Evolutionary conservation across 75 land plant genomes (phyloP), one percentile per base, ranked within the genome.

Genomic region (Gnetum montanum): DNA sequence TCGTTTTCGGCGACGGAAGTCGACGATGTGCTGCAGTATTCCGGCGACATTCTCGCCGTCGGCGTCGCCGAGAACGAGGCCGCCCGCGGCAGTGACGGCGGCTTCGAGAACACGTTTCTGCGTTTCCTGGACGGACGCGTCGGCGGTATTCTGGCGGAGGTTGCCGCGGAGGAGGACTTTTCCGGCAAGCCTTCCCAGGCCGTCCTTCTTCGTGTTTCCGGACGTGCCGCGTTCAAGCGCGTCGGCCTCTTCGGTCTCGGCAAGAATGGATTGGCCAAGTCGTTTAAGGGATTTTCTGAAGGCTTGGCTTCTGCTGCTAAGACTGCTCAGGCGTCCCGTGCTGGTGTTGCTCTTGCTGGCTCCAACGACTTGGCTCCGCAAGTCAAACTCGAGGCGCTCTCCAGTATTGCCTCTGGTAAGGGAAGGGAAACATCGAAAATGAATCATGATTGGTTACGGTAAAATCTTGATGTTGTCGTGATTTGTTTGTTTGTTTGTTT

Each of bases 201-300:
- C 11, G 64, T 79, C 11, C 69, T 83, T 35, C 66, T 80, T 8
- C 71, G 99, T 25, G 46, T 95, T 35, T 60, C 92, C 8, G 92
- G 92, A 8, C 61, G 65, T 34, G 83, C 79, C n/a, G n/a, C n/a
- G n/a, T 83, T 92, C 26, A 81, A 79, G 60, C 69, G 99, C 49
- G 57, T 95, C n/a, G 82, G 85, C 25, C 65, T 95, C 54, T 70
- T 95, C 36, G 99, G 97, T 30, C 73, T 86, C 27, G 92, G 97
- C 34, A 41, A 41, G 49, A 60, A 34, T 16, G 48, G 64, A 27
- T 54, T 45, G 2, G 25, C 35, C 16, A 59, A 68, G 8, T 64
- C 69, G 18, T 81, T 73, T 31, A 62, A 63, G 25, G 40, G 70
- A 13, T 60, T 95, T 41, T 96, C 90, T 41, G 99, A 90, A 71